Conservation (phyloP, 306 rosid genomes). For the Quercus mongolica region DNA sequence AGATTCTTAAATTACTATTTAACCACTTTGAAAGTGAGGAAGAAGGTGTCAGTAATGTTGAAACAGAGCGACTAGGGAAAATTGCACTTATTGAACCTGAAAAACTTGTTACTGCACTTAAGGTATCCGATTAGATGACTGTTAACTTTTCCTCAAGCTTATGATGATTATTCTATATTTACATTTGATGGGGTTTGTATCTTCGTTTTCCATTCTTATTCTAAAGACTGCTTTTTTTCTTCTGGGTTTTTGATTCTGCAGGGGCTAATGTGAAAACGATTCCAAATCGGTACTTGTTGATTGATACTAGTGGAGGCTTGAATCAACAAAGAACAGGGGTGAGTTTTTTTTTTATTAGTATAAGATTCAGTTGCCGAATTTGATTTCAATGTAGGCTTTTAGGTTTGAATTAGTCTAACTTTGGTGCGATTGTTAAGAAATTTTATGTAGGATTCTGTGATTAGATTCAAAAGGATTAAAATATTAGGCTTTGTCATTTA, state of each 20-base stretch:
- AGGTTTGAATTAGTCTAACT: too few relatives aligned
- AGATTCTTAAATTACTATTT: constrained; percentile 83
- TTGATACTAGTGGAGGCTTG: too few relatives aligned
- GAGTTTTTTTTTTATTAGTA: too few relatives aligned
- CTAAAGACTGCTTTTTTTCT: too few relatives aligned
- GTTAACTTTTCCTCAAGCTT: constrained; percentile 2
- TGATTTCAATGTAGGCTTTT: too few relatives aligned
- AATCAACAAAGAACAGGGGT: too few relatives aligned
- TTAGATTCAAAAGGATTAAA: constrained; percentile 26
- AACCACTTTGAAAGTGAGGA: constrained; percentile 97
- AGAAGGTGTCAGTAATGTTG: constrained; percentile 98
- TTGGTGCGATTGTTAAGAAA: too few relatives aligned
- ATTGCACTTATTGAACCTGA: constrained; percentile 93
- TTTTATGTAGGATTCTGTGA: too few relatives aligned
- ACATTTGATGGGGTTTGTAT: constrained; percentile 19
- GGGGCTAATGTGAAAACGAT: neutral
- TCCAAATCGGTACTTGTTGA: too few relatives aligned
- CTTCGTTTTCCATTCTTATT: neutral
- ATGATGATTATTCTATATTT: constrained; percentile 9
- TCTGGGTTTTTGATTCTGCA: too few relatives aligned
- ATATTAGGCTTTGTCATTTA: constrained; percentile 33
- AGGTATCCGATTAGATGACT: constrained; percentile 47
- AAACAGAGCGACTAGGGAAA: constrained; percentile 92
- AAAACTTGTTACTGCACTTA: constrained; percentile 94
- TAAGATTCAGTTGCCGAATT: too few relatives aligned